Conservation (phyloP, 495 filamentous ascomycete species). For the Tetracladium setigerum region DNA sequence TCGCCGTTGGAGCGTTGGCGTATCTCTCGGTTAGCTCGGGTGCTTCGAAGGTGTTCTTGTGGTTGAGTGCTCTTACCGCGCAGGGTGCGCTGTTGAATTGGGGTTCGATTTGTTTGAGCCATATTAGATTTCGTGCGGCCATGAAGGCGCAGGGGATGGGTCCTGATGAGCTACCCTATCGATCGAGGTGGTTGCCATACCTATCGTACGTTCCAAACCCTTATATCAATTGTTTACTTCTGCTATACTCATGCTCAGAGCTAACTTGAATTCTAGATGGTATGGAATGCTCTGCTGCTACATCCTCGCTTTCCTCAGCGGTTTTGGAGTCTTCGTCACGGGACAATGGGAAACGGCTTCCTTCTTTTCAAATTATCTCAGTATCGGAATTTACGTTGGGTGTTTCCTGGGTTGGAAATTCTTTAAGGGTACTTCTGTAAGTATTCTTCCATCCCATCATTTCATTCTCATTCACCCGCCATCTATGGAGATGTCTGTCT, state of each 20-base stretch:
- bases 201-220: slow-evolving; percentile 19
- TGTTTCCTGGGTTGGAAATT: slow-evolving; percentile 47
- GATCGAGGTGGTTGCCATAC: slow-evolving; percentile 28
- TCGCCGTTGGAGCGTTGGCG: slow-evolving; percentile 42
- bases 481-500: too few species aligned
- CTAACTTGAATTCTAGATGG: slow-evolving; percentile 22
- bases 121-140: slow-evolving; percentile 36
- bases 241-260: slow-evolving; percentile 3
- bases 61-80: slow-evolving; percentile 47
- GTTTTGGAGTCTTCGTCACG: slow-evolving; percentile 38
- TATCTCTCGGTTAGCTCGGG: slow-evolving; percentile 48
- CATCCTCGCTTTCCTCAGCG: slow-evolving; percentile 38
- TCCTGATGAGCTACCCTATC: slow-evolving; percentile 31
- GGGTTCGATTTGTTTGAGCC: slow-evolving; percentile 38
- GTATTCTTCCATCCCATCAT: slow-evolving; percentile 32
- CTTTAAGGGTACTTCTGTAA: slow-evolving; percentile 33
- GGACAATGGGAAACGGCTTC: slow-evolving; percentile 38
- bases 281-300: slow-evolving; percentile 33
- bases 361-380: slow-evolving; percentile 42
- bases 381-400: slow-evolving; percentile 44
- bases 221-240: slow-evolving; percentile 18
- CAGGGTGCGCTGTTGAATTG: slow-evolving; percentile 49
- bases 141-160: slow-evolving; percentile 35
- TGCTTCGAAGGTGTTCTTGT: slow-evolving; percentile 52
- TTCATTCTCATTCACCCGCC: too few species aligned